Conservation (phyloP, 1,139 yeast genomes). For the Yamadazyma buinensis region DNA sequence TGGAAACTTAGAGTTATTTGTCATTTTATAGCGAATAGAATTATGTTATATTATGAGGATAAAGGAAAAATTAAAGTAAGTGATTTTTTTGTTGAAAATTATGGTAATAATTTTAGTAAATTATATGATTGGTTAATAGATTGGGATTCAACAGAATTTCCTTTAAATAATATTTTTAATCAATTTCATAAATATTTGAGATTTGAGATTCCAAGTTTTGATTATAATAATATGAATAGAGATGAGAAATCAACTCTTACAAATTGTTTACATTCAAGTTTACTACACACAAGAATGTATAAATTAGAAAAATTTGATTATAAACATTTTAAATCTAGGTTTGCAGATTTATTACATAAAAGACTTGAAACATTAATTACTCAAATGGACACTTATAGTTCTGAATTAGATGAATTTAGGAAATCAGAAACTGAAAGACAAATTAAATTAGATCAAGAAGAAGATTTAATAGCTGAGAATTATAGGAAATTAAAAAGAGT, state of each 20-base stretch:
- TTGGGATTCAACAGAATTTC: constrained; percentile 18
- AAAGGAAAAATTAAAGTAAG: constrained; percentile 3
- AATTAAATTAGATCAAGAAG: constrained; percentile 44
- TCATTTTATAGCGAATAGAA: constrained; percentile 28
- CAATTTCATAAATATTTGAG: constrained; percentile 21
- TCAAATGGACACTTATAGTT: constrained; percentile 18
- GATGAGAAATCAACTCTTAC: constrained; percentile 20
- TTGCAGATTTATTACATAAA: constrained; percentile 39
- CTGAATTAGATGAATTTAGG: constrained; percentile 29
- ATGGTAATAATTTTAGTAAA: constrained; percentile 26
- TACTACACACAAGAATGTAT: constrained; percentile 9
- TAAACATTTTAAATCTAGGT: constrained; percentile 30
- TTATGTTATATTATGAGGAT: constrained; percentile 17
- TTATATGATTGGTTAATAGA: constrained; percentile 25
- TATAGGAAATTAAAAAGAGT: constrained; percentile 45
- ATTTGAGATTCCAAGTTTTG: constrained; percentile 1
- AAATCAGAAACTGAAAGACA: constrained; percentile 49
- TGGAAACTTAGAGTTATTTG: constrained; percentile 36
- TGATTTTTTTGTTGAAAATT: constrained; percentile 22
- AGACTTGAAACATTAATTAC: constrained; percentile 32
- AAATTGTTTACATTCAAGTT: constrained; percentile 17
- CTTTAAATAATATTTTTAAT: constrained; percentile 15
- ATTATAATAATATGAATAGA: constrained; percentile 5
- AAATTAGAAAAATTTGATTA: constrained; percentile 26
- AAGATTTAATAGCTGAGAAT: constrained; percentile 43